Evolutionary conservation across 2,329 filamentous ascomycete genomes (phyloP).

Genomic region (Colletotrichum musicola): DNA sequence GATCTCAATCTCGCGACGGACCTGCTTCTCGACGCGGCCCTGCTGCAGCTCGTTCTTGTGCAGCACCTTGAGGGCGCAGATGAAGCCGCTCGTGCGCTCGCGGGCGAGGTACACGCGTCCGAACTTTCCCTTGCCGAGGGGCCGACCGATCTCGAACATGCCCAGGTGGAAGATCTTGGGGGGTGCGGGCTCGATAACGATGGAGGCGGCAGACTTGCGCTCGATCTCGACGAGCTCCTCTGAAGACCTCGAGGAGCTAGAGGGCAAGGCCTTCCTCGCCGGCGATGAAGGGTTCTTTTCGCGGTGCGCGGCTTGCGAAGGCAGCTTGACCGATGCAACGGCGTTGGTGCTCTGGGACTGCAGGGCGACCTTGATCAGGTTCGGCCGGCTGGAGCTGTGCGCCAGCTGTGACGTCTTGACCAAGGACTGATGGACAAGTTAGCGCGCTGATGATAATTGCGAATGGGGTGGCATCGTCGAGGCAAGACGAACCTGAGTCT

Average conservation of each 20-base stretch:
- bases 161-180: slow-evolving; percentile 84
- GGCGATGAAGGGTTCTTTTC: slow-evolving; percentile 65
- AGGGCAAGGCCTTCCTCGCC: slow-evolving; percentile 62
- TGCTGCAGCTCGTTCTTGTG: slow-evolving; percentile 87
- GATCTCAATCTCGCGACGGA: slow-evolving; percentile 89
- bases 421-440: slow-evolving; percentile 49
- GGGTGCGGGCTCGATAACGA: slow-evolving; percentile 68
- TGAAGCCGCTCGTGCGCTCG: slow-evolving; percentile 82
- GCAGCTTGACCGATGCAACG: slow-evolving; percentile 74
- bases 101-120: slow-evolving; percentile 88
- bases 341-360: slow-evolving; percentile 81
- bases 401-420: slow-evolving; percentile 58
- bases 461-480: background rate
- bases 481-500: slow-evolving; percentile 77
- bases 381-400: slow-evolving; percentile 75
- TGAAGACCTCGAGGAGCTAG: slow-evolving; percentile 53
- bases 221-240: slow-evolving; percentile 66
- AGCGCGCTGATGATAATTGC: slow-evolving; percentile 44
- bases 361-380: slow-evolving; percentile 87
- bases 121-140: slow-evolving; percentile 89
- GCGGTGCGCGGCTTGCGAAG: slow-evolving; percentile 74
- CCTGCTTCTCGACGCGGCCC: slow-evolving; percentile 85
- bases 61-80: slow-evolving; percentile 87
- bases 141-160: slow-evolving; percentile 94
- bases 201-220: slow-evolving; percentile 59